phyloP scores from a whole-genome alignment of 495 filamentous ascomycete genomes.

The Achaetomiella virescens region DNA sequence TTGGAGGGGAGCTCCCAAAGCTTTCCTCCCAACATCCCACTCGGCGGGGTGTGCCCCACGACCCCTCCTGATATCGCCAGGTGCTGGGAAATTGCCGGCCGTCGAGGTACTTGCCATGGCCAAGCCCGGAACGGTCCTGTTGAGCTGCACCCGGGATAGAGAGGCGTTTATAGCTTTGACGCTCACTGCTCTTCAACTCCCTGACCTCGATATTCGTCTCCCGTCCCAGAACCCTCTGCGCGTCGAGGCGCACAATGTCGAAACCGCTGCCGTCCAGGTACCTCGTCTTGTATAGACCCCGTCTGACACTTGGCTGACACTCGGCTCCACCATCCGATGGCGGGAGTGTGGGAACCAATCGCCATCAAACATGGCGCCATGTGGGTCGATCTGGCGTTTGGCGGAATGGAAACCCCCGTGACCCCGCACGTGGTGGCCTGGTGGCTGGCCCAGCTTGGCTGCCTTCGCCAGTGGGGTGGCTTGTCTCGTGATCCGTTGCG shows the following conservation, averaged over 20 bases:
- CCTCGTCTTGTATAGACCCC: not conserved
- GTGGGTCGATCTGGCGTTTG: not conserved
- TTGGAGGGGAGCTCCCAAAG: conserved; percentile 14
- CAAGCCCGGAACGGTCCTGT: no score
- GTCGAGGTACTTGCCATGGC: not conserved
- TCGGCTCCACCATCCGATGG: not conserved
- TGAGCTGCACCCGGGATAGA: no score
- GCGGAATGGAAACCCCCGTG: not conserved
- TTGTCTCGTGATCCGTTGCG: conserved; percentile 9
- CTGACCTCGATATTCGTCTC: no score
- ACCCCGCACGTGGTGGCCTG: not conserved
- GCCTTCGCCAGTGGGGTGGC: not conserved
- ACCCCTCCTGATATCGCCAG: conserved; percentile 3
- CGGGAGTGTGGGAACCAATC: not conserved
- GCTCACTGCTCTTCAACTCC: no score
- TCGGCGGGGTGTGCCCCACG: conserved; percentile 10
- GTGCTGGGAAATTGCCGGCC: not conserved
- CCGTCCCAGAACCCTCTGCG: not conserved
- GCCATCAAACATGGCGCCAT: not conserved
- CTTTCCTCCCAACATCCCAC: conserved; percentile 19
- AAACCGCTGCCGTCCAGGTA: not conserved
- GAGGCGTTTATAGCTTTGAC: no score
- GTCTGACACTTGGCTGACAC: not conserved
- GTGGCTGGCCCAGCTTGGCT: conserved; percentile 6
- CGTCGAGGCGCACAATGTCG: not conserved